These are phyloP conservation scores for Lupinus albus DNA, from an alignment of 306 rosid genomes.

Conservation along the genomic window DNA sequence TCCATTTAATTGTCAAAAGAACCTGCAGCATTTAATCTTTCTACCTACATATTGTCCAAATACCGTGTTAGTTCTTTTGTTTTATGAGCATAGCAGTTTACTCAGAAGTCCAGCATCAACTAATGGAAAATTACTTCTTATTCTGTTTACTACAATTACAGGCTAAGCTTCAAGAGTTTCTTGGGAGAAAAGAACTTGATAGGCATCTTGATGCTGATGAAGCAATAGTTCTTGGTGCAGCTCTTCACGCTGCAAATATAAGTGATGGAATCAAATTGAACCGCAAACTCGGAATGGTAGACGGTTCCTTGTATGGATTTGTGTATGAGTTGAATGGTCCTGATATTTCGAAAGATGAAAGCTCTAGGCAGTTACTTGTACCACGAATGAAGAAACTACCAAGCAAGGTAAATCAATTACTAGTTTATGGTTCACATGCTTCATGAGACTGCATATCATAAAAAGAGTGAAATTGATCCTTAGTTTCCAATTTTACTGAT, in stretches of 20 bases:
- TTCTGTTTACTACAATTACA: constrained; percentile 31
- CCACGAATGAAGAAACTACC: constrained; percentile 90
- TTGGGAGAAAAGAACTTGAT: constrained; percentile 89
- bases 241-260: constrained; percentile 90
- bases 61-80: too few relatives aligned
- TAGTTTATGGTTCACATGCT: constrained; percentile 27
- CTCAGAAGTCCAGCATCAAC: too few relatives aligned
- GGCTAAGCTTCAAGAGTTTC: constrained; percentile 95
- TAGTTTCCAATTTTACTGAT: constrained; percentile 31
- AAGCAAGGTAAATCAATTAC: constrained; percentile 68
- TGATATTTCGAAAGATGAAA: constrained; percentile 72
- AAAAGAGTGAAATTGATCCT: constrained; percentile 30
- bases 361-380: constrained; percentile 77
- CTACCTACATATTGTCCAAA: too few relatives aligned
- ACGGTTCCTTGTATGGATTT: constrained; percentile 88
- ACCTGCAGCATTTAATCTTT: too few relatives aligned
- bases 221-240: constrained; percentile 90
- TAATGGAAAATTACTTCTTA: too few relatives aligned
- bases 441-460: constrained; percentile 34
- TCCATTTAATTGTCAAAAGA: too few relatives aligned
- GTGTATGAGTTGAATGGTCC: constrained; percentile 79
- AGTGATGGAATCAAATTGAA: constrained; percentile 98
- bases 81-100: too few relatives aligned
- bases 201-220: constrained; percentile 99
- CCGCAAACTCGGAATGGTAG: constrained; percentile 96